phyloP scores from a whole-genome alignment of 176 grass and related monocot species.

The Lolium perenne region DNA sequence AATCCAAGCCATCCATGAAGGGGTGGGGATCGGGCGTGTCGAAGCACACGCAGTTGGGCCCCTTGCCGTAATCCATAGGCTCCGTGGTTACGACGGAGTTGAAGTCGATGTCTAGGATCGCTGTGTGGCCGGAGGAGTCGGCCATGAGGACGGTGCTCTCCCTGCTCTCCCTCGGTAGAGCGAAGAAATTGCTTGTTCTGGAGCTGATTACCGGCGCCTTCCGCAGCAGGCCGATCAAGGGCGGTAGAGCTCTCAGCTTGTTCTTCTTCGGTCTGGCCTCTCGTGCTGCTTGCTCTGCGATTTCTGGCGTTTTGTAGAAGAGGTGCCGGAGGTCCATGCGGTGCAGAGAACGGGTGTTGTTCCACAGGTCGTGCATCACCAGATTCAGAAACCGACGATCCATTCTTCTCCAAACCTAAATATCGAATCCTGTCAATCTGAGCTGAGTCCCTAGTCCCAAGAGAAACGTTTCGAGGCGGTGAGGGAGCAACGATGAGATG shows the following conservation, averaged over 20 bases:
- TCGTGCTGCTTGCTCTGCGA: not conserved
- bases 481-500: not conserved
- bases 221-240: not conserved
- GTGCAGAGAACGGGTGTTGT: not conserved
- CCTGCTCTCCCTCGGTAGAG: not conserved
- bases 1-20: not conserved
- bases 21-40: not conserved
- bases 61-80: not conserved
- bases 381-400: not conserved
- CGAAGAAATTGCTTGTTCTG: not conserved
- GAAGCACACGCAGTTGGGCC: not conserved
- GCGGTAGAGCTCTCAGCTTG: not conserved
- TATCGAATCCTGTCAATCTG: not conserved
- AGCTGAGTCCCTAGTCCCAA: not conserved
- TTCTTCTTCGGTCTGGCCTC: not conserved
- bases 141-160: not conserved
- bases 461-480: no score
- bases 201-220: not conserved
- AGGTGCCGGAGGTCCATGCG: conserved; percentile 4
- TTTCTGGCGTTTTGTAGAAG: not conserved
- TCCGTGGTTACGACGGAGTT: not conserved
- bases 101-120: not conserved
- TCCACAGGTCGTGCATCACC: not conserved
- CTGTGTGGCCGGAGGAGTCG: not conserved
- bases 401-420: not conserved